Evolutionary conservation across 1,284 basidiomycete species (phyloP), one percentile per base, ranked within the genome.

Genomic region (Ganoderma lingzhi): DNA sequence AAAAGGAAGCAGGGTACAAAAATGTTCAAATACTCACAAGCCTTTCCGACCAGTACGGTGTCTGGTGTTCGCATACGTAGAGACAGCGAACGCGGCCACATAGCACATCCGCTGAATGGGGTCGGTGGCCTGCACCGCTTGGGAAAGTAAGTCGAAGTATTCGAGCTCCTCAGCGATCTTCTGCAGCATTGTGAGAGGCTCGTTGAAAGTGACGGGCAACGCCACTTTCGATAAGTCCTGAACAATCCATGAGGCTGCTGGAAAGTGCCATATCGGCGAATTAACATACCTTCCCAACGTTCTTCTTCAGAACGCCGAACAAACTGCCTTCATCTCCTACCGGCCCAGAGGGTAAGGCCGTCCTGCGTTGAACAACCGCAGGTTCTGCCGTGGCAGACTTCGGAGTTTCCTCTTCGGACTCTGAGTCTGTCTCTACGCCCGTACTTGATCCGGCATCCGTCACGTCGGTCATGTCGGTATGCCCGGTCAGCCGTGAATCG

Each of bases 131-230:
- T 82, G 79, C 3, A 86, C 89, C 17, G 95, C 95, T 75, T 90
- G 87, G 55, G 87, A 83, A 15, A 96, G 83, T 15, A 97, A 81
- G 59, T 86, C 84, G 64, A 88, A 85, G 75, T 96, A 96, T 82
- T 97, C 95, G 23, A 96, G 77, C 76, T 96, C 95, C 80, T 97
- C 95, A 0, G 95, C 90, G 53, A 85, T 84, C 73, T 92, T 86
- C 80, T 97, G 94, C 8, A 96, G 84, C 28, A 96, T 84, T 2
- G 92, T 93, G 44, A 97, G 81, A 28, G 95, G 95, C 75, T 97
- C 96, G 76, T 97, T 97, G 82, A 96, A 96, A 2, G 92, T 89
- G 2, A 96, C 93, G 9, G 95, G 95, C 71, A 97, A 89, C 1
- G 92, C 86, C 48, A 97, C 93, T 56, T 91, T 91, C 14, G 93